These are phyloP conservation scores for Ceraceosorus guamensis DNA, from an alignment of 1,284 basidiomycete species.

Conservation along the genomic window DNA sequence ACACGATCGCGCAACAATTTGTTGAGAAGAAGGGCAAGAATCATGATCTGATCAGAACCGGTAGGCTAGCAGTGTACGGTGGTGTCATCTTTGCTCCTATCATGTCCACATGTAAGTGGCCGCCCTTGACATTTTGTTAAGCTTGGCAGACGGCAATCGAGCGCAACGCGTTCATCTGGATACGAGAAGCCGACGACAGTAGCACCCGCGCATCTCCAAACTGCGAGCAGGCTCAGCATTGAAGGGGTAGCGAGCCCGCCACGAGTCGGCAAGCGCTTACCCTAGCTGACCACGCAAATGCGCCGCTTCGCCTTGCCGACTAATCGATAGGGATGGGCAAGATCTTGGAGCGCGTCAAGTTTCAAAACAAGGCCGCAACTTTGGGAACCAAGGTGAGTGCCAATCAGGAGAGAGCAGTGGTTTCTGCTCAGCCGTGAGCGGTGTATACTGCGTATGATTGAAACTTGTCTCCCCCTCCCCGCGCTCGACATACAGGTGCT, in stretches of 20 bases:
- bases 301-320: no score
- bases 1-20: constrained; percentile 32
- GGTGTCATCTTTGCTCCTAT: constrained; percentile 37
- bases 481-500: constrained; percentile 11
- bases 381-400: constrained; percentile 23
- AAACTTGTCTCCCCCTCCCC: no score
- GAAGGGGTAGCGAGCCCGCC: no score
- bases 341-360: constrained; percentile 25
- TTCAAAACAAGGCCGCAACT: constrained; percentile 14
- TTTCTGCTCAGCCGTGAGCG: neutral
- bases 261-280: no score
- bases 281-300: no score
- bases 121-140: no score
- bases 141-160: no score
- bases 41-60: constrained; percentile 26
- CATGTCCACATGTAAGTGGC: constrained; percentile 12
- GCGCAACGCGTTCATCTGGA: no score
- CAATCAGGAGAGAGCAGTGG: neutral
- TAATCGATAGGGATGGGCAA: constrained; percentile 18
- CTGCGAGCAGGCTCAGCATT: no score
- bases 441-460: no score
- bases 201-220: no score
- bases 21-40: constrained; percentile 22
- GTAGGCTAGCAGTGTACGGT: constrained; percentile 27
- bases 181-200: no score